Conservation (phyloP, 176 grass and related monocot genomes). For the sorghum (Sorghum bicolor) region DNA sequence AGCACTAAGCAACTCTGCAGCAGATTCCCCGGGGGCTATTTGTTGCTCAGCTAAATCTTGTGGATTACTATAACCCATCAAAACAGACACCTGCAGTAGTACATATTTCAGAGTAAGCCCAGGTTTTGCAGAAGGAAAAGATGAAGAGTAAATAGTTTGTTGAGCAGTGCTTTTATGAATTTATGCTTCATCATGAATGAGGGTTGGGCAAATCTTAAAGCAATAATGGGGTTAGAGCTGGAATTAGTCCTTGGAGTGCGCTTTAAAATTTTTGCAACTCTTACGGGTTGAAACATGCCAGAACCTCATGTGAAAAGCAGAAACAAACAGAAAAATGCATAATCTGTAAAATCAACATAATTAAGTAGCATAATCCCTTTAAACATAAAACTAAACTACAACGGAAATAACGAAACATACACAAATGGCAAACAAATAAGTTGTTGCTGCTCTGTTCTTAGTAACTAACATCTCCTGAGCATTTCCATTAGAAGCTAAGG, state of each 20-base stretch:
- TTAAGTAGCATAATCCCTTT: not conserved
- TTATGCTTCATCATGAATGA: not conserved
- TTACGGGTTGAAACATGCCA: not conserved
- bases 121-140: slow-evolving; percentile 22
- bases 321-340: slow-evolving; percentile 13
- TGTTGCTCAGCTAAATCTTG: slow-evolving; percentile 63
- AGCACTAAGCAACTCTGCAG: slow-evolving; percentile 34
- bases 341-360: slow-evolving; percentile 10
- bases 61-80: slow-evolving; percentile 63
- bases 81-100: slow-evolving; percentile 57
- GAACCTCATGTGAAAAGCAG: not conserved
- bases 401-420: not conserved
- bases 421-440: not conserved
- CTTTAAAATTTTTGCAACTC: not conserved
- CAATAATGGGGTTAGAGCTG: not conserved
- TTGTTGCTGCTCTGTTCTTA: not conserved
- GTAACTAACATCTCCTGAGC: not conserved
- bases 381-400: not conserved
- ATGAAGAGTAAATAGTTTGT: slow-evolving; percentile 20
- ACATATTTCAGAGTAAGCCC: slow-evolving; percentile 32
- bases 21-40: slow-evolving; percentile 42
- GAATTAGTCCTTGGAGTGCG: not conserved
- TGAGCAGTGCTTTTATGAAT: not conserved
- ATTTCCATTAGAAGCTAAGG: not conserved
- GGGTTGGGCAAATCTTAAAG: not conserved